Evolutionary conservation across 2,329 filamentous ascomycete genomes (phyloP), one percentile per base, ranked within the genome.

Genomic region (Nemania sp.): DNA sequence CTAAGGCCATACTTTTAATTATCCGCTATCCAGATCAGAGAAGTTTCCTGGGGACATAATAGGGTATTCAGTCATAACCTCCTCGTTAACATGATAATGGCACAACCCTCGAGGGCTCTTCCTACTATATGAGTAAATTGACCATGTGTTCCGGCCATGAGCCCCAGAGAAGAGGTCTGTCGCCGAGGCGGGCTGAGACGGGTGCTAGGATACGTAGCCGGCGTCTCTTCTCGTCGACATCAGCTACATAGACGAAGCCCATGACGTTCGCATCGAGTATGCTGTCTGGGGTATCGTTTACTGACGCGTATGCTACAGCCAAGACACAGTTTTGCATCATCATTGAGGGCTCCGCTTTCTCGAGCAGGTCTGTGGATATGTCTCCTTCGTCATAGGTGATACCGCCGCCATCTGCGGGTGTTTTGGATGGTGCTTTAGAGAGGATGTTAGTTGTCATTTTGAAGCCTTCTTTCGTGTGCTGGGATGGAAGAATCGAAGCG

Each of bases 171-270:
- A 98, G 83, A 5, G 95, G 94, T 76, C 90, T 86, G 72, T 92
- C 88, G 0, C 93, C 93, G 67, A 97, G 85, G 66, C 92, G 87
- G 2, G 94, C 94, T 60, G 92, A 92, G 69, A 97, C 89, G 1
- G 96, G 96, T 20, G 93, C 90, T 66, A 99, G 82, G 22, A 98
- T 84, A 76, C 93, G 92, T 35, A 98, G 85, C 78, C 92, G 92
- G 72, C 89, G 89, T 79, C 92, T 92, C 73, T 92, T 90, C 76
- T 93, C 92, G 76, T 99, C 94, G 3, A 98, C 93, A 69, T 97
- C 93, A 0, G 93, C 91, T 18, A 98, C 92, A 76, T 97, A 98
- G 32, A 98, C 87, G 76, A 97, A 99, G 0, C 96, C 96, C 87
- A 97, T 92, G 32, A 98, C 90, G 64, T 91, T 92, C 7, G 94